Conservation (phyloP, 139 green algal species). For the Penium margaritaceum region DNA sequence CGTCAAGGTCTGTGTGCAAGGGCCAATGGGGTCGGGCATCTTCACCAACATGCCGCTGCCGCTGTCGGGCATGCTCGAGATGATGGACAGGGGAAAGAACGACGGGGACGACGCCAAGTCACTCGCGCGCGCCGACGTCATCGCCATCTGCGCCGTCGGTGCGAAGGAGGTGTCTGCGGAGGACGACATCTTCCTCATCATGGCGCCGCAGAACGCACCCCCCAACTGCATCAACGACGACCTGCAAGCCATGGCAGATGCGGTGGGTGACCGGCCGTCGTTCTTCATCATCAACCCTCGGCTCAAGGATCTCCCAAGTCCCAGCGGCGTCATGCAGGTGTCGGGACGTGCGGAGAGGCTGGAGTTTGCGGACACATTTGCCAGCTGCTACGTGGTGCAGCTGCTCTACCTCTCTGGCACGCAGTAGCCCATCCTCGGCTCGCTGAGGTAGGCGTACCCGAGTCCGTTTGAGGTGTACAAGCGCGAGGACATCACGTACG, state of each 20-base stretch:
- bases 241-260: slow-evolving; percentile 44
- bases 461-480: slow-evolving; percentile 3
- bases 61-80: slow-evolving; percentile 62
- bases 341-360: slow-evolving; percentile 39
- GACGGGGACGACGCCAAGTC: too few relatives aligned
- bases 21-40: slow-evolving; percentile 67
- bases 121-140: too few relatives aligned
- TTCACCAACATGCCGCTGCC: slow-evolving; percentile 68
- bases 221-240: slow-evolving; percentile 59
- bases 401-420: slow-evolving; percentile 49
- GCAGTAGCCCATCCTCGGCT: slow-evolving; percentile 49
- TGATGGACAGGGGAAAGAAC: slow-evolving; percentile 78
- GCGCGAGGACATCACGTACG: not conserved
- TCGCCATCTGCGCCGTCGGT: too few relatives aligned
- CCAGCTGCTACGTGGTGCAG: slow-evolving; percentile 48
- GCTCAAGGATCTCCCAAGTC: slow-evolving; percentile 48
- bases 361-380: slow-evolving; percentile 42
- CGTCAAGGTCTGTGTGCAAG: slow-evolving; percentile 61
- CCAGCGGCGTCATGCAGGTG: slow-evolving; percentile 46
- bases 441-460: slow-evolving; percentile 37
- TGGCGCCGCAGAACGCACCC: slow-evolving; percentile 63
- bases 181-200: slow-evolving; percentile 50
- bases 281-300: slow-evolving; percentile 52
- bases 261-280: slow-evolving; percentile 32
- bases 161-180: slow-evolving; percentile 37